phyloP scores from a whole-genome alignment of 352 stramenopile species.

The Peronospora tabacina region DNA sequence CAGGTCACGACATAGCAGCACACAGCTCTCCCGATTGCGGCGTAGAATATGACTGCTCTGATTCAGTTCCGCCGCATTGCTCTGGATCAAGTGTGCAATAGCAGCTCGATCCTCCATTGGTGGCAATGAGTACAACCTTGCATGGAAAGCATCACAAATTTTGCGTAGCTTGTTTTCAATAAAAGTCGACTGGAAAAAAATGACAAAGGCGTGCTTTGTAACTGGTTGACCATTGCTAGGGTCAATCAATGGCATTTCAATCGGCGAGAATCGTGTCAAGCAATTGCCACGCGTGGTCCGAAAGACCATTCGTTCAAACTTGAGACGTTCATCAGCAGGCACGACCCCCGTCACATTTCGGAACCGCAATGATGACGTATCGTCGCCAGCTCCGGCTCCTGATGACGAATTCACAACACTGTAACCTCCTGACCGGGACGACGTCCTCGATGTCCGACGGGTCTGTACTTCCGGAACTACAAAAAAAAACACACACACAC shows the following conservation, averaged over 20 bases:
- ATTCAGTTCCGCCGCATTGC: constrained; percentile 91
- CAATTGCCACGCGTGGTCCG: constrained; percentile 97
- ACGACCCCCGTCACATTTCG: constrained; percentile 92
- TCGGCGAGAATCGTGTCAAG: constrained; percentile 94
- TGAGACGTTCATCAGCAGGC: constrained; percentile 87
- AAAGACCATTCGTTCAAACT: constrained; percentile 99
- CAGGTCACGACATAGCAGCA: constrained; percentile 90
- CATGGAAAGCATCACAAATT: constrained; percentile 97
- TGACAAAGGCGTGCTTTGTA: constrained; percentile 87
- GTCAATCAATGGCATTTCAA: constrained; percentile 89
- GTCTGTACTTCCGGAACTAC: constrained; percentile 48
- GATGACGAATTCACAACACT: constrained; percentile 35
- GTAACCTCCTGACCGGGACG: constrained; percentile 46
- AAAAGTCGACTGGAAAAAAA: constrained; percentile 96
- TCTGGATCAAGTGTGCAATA: constrained; percentile 86
- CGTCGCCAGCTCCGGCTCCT: constrained; percentile 18
- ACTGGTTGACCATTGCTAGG: constrained; percentile 82
- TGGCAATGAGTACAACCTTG: constrained; percentile 92
- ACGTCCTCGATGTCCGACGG: constrained; percentile 46
- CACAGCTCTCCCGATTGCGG: constrained; percentile 93
- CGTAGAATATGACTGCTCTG: constrained; percentile 94
- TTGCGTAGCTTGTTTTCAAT: constrained; percentile 98
- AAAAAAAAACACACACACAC: constrained; percentile 3
- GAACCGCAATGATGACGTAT: constrained; percentile 78
- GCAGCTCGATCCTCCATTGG: constrained; percentile 90